These are phyloP conservation scores for Calonectria leucothoes DNA, from an alignment of 2,329 filamentous ascomycete species.

Conservation along the genomic window DNA sequence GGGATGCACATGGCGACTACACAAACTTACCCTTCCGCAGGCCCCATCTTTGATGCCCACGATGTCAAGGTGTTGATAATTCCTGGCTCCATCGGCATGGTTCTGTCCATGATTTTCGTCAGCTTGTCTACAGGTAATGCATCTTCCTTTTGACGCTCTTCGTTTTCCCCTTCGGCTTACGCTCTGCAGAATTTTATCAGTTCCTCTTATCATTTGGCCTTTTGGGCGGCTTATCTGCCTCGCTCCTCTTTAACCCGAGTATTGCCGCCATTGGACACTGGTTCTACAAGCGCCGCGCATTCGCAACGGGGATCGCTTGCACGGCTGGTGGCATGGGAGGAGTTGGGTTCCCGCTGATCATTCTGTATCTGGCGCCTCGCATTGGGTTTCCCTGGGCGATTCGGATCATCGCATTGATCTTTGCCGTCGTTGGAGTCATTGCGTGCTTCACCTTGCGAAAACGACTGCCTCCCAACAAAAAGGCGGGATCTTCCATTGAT, in stretches of 20 bases:
- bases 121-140: slow-evolving; percentile 65
- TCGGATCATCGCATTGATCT: slow-evolving; percentile 45
- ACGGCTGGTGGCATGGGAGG: slow-evolving; percentile 72
- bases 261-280: slow-evolving; percentile 76
- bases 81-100: slow-evolving; percentile 66
- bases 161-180: background rate
- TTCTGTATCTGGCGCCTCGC: slow-evolving; percentile 39
- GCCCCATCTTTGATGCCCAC: slow-evolving; percentile 75
- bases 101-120: slow-evolving; percentile 67
- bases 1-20: background rate
- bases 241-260: slow-evolving; percentile 77
- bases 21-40: background rate
- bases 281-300: slow-evolving; percentile 72
- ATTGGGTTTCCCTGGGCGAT: slow-evolving; percentile 48
- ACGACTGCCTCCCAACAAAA: slow-evolving; percentile 60
- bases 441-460: slow-evolving; percentile 47
- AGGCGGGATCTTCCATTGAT: slow-evolving; percentile 58
- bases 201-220: slow-evolving; percentile 78
- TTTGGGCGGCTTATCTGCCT: slow-evolving; percentile 72
- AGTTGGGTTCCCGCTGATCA: slow-evolving; percentile 58
- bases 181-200: slow-evolving; percentile 69
- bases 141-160: background rate
- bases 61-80: slow-evolving; percentile 71
- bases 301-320: slow-evolving; percentile 77
- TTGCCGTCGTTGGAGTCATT: slow-evolving; percentile 41